Percentiles rank a stretch among this genome's conserved stretches.
These are phyloP conservation scores for Croton laevigatus DNA, from an alignment of 441 rosid genomes.

Conservation along the genomic window DNA sequence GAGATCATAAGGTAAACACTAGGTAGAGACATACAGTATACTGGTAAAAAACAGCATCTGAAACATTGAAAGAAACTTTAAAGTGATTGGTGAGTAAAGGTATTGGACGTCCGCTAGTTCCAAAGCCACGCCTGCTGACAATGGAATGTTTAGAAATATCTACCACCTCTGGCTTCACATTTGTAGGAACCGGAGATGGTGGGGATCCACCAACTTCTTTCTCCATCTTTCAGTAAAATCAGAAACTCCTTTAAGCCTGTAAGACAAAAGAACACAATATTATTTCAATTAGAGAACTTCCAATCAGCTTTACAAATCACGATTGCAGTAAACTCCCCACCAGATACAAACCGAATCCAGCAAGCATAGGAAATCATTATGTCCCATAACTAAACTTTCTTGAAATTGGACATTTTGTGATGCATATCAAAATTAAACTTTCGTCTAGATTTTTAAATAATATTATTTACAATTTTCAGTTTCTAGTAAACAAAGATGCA, in stretches of 20 bases:
- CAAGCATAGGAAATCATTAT: not conserved
- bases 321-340: not conserved
- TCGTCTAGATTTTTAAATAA: not conserved
- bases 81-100: constrained; percentile 68
- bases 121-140: constrained; percentile 49
- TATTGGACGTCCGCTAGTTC: constrained; percentile 47
- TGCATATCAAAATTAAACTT: not conserved
- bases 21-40: constrained; percentile 59
- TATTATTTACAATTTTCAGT: not conserved
- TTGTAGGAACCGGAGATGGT: constrained; percentile 31
- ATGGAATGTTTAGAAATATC: constrained; percentile 44
- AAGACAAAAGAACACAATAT: not conserved
- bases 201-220: constrained; percentile 32
- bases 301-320: not conserved
- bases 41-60: constrained; percentile 71
- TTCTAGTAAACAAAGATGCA: not conserved
- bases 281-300: not conserved
- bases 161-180: constrained; percentile 28
- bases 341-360: no score
- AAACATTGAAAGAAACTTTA: constrained; percentile 46
- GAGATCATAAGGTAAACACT: constrained; percentile 15
- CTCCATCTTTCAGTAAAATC: constrained; percentile 43
- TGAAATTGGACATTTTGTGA: not conserved
- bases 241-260: constrained; percentile 10
- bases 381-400: not conserved